Conservation (phyloP, 2,329 filamentous ascomycete species). For the Aspergillus ochraceoroseus region DNA sequence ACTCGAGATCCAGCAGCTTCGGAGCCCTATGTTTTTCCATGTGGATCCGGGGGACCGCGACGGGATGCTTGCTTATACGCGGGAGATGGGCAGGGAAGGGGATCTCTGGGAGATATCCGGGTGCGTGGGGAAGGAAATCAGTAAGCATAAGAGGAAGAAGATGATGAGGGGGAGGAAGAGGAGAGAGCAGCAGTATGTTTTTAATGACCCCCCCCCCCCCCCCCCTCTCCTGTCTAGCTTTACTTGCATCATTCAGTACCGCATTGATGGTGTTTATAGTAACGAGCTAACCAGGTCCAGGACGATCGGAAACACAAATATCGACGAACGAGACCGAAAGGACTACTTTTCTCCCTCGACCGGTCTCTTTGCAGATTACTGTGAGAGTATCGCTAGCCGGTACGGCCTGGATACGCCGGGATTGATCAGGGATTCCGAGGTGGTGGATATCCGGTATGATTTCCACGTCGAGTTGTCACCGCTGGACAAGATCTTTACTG, state of each 20-base stretch:
- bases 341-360: constrained; percentile 65
- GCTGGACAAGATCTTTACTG: constrained; percentile 58
- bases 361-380: constrained; percentile 59
- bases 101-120: constrained; percentile 67
- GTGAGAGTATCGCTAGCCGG: constrained; percentile 52
- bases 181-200: constrained; percentile 37
- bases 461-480: constrained; percentile 42
- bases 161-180: constrained; percentile 52
- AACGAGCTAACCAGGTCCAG: constrained; percentile 5
- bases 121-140: constrained; percentile 73
- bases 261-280: too few relatives aligned
- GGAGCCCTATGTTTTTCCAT: constrained; percentile 80
- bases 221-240: neutral
- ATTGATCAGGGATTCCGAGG: constrained; percentile 56
- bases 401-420: constrained; percentile 53
- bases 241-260: neutral
- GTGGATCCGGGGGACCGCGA: constrained; percentile 71
- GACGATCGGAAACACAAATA: constrained; percentile 42
- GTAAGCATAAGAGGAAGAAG: constrained; percentile 71
- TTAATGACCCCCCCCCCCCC: too few relatives aligned
- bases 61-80: constrained; percentile 64
- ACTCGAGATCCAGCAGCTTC: constrained; percentile 65
- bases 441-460: constrained; percentile 59
- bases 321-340: constrained; percentile 63
- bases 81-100: constrained; percentile 54